Conservation (phyloP, 331 rosid genomes). For the Prunus yedoensis region DNA sequence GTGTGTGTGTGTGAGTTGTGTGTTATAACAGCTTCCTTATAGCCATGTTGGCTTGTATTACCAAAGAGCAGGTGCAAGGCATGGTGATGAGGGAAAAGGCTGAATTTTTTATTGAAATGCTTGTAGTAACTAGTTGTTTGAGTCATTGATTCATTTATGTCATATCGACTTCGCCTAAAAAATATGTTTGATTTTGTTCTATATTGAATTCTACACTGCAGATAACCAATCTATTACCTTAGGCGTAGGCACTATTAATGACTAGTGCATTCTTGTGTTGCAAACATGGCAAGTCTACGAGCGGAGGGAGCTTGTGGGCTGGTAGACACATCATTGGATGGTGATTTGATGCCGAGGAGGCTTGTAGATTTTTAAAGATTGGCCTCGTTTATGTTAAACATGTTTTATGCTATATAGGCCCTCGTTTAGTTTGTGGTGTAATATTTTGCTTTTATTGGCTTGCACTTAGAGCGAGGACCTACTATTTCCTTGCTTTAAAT, state of each 20-base stretch:
- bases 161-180: background rate
- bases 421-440: too few species aligned
- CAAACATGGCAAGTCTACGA: conserved; percentile 70
- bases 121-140: background rate
- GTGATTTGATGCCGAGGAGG: conserved; percentile 76
- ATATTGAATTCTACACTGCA: conserved; percentile 8
- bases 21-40: background rate
- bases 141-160: background rate
- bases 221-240: conserved; percentile 5
- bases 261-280: conserved; percentile 17
- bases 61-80: background rate
- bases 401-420: too few species aligned
- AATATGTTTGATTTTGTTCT: background rate
- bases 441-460: too few species aligned
- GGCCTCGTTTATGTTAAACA: conserved; percentile 35
- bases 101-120: background rate
- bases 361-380: conserved; percentile 64
- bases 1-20: background rate
- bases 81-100: background rate
- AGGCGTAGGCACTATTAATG: conserved; percentile 17
- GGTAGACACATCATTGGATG: conserved; percentile 51
- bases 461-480: too few species aligned
- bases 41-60: background rate
- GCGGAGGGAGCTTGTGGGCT: conserved; percentile 59
- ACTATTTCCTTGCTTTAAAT: too few species aligned